Base-by-base conservation (phyloP, 1,139 yeast genomes). In the Blastobotrys apis region DNA sequence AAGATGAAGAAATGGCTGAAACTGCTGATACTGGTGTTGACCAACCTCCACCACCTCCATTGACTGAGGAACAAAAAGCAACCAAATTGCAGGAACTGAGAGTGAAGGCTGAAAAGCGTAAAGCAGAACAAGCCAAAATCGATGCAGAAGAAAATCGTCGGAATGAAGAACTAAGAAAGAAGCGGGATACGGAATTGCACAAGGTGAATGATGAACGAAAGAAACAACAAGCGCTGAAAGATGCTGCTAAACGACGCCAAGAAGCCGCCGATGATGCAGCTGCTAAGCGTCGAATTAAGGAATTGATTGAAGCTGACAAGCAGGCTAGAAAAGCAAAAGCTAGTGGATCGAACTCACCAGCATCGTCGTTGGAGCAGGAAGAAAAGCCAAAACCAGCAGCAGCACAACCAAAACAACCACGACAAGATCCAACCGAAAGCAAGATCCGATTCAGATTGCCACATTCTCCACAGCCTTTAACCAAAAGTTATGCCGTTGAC, bases 251-350 rank as follows among this genome's bases (percentile, higher is more conserved):
- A 30, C 57, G 66, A 23, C 54, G 58, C 26, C 52, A 55, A 35
- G 65, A 64, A 47, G 62, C 56, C 3, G 47, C 46, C n/a, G 67
- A 61, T 36, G 71, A 66, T 30, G 54, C 53, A 3, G 48, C 51
- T n/a, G 70, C 69, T 25, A 62, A 60, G 47, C 57, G 57, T 48
- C 50, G 65, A 25, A 59, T 67, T 40, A 55, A 56, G 47, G 66
- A 59, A 25, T 61, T 56, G 41, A 65, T 67, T 44, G 70, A 64
- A 44, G 69, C 66, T 19, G 71, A 67, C 42, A 60, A 55, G 48
- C 52, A 57, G 13, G 67, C 63, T 12, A 50, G 71, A 35, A 51
- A 54, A 37, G 59, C 53, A 20, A 47, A 47, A 22, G 44, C 48
- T 13, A 22, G 17, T n/a, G 22, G 41, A 49, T 47, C 40, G 3